Evolutionary conservation across 352 stramenopile genomes (phyloP), one percentile per base, ranked within the genome.

Genomic region (Aphanomyces invadans): DNA sequence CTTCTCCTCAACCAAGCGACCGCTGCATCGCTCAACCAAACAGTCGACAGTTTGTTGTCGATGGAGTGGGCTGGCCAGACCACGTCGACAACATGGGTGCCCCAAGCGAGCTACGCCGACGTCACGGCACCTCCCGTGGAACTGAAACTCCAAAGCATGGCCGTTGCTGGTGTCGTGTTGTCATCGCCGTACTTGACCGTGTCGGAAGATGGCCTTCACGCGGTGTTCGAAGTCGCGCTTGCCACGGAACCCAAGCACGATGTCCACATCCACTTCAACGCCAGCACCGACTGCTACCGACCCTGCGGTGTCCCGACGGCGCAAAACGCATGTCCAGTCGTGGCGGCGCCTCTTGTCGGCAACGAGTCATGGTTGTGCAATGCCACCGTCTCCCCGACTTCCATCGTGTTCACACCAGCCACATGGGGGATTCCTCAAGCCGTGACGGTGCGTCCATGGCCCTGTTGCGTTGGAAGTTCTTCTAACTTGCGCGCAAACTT

Each of bases 171-270:
- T 0, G 76, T 92, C 28, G 74, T 88, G 52, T 86, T 89, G n/a
- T 92, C 83, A 1, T 79, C 81, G 0, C 77, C 51, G 21, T 88
- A 81, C 2, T 54, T 92, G 9, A 73, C 74, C 9, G 79, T 92
- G 1, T 87, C 81, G 0, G 83, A 92, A 61, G 72, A 78, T 0
- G 83, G 83, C 0, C 78, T 80, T 42, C 79, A 73, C 2, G 89
- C 89, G 31, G 79, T 90, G 55, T 92, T 88, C 54, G 81, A 92
- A 60, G 75, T 90, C 9, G 55, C 89, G 4, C 32, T 92, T 32
- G 71, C 87, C 0, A 88, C 81, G 0, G 77, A 90, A 56, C 83
- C 83, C 5, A 89, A 72, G 12, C 62, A 72, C 26, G 53, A 80
- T 7, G 81, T 90, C 7, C 42, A 52, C 5, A 70, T 92, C 2